phyloP scores from a whole-genome alignment of 1,284 basidiomycete species.

The Anthracocystis setariae region DNA sequence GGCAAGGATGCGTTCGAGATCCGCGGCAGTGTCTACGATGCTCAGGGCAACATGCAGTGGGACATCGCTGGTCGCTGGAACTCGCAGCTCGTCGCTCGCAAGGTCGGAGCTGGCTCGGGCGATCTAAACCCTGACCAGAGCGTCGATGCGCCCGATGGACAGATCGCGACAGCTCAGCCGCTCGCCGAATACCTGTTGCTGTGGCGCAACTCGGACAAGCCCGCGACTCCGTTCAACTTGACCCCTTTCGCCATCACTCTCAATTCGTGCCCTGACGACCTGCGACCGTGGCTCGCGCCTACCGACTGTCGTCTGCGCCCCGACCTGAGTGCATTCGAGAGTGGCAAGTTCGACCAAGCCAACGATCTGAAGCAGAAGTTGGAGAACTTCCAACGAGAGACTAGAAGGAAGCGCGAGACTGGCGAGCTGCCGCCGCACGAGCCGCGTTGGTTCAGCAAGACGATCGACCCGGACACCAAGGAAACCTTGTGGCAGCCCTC shows the following conservation, averaged over 20 bases:
- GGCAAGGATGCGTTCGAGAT: slow-evolving; percentile 92
- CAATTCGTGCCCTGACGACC: slow-evolving; percentile 78
- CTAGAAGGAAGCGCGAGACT: slow-evolving; percentile 79
- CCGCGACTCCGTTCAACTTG: slow-evolving; percentile 73
- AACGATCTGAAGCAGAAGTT: slow-evolving; percentile 86
- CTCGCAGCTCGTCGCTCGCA: slow-evolving; percentile 88
- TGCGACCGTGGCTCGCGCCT: slow-evolving; percentile 81
- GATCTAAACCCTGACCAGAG: slow-evolving; percentile 78
- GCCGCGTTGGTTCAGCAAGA: slow-evolving; percentile 73
- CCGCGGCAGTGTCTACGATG: slow-evolving; percentile 81
- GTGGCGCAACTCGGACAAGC: slow-evolving; percentile 88
- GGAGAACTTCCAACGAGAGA: slow-evolving; percentile 87
- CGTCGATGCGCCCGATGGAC: slow-evolving; percentile 46
- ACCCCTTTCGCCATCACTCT: slow-evolving; percentile 95
- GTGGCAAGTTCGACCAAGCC: slow-evolving; percentile 87
- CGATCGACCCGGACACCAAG: slow-evolving; percentile 57
- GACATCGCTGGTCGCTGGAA: slow-evolving; percentile 97
- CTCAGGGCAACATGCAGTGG: slow-evolving; percentile 77
- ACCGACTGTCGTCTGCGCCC: slow-evolving; percentile 94
- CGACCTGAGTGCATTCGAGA: slow-evolving; percentile 93
- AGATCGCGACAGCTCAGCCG: slow-evolving; percentile 68
- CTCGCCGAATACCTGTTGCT: slow-evolving; percentile 79
- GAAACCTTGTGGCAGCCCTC: slow-evolving; percentile 59
- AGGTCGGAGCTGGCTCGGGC: slow-evolving; percentile 73
- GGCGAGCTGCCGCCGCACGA: slow-evolving; percentile 79